Evolutionary conservation across 2,329 filamentous ascomycete species (phyloP).

Genomic region (Plectosphaerella plurivora): DNA sequence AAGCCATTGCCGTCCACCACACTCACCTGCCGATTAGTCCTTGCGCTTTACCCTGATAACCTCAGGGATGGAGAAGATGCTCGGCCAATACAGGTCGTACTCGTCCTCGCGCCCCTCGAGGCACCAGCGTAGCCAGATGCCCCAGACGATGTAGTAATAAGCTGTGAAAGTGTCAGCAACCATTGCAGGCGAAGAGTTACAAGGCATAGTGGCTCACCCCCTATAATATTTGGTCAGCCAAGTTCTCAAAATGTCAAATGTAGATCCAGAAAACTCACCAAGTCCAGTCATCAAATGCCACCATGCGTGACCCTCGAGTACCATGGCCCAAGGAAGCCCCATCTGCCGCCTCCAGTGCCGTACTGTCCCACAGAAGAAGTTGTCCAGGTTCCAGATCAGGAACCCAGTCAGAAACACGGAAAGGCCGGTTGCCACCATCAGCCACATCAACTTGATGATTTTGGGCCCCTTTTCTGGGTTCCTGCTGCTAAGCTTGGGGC

Average conservation of each 20-base stretch:
- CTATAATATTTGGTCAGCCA: neutral
- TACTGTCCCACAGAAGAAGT: slow-evolving; percentile 65
- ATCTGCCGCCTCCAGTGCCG: slow-evolving; percentile 62
- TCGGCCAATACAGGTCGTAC: slow-evolving; percentile 67
- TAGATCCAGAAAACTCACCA: slow-evolving; percentile 33
- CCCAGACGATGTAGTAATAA: slow-evolving; percentile 82
- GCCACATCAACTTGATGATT: slow-evolving; percentile 65
- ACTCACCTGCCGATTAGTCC: neutral
- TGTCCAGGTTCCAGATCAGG: slow-evolving; percentile 75
- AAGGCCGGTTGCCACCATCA: slow-evolving; percentile 60
- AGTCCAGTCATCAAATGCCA: slow-evolving; percentile 78
- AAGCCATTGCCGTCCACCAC: neutral
- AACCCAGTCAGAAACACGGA: slow-evolving; percentile 71
- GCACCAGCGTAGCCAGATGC: slow-evolving; percentile 75
- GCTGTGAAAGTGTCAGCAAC: slow-evolving; percentile 32
- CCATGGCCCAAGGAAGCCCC: slow-evolving; percentile 73
- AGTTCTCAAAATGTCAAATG: neutral
- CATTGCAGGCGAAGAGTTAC: too few relatives aligned
- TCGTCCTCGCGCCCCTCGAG: slow-evolving; percentile 69
- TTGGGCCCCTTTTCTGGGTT: slow-evolving; percentile 43
- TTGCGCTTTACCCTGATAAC: slow-evolving; percentile 32
- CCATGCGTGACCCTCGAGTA: slow-evolving; percentile 57
- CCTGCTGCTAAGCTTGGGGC: slow-evolving; percentile 39
- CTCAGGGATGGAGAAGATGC: slow-evolving; percentile 48
- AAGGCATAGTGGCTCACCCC: too few relatives aligned